Evolutionary conservation across 164 flowering plant genomes (phyloP).

Genomic region (Hamamelis virginiana): DNA sequence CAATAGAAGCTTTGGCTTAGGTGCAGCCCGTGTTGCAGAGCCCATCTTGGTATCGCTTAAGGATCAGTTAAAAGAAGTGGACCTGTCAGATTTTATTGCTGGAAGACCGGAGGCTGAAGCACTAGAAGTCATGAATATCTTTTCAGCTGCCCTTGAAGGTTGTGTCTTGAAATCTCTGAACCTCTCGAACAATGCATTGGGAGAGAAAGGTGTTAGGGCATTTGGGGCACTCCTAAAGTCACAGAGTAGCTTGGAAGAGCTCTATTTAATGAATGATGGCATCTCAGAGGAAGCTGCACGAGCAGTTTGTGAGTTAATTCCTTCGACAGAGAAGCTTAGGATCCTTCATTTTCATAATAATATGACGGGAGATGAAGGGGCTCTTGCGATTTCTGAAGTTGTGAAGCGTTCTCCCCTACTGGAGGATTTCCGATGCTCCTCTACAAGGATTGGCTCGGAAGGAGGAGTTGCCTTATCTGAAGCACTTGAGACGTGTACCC

Average conservation of each 20-base stretch:
- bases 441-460: slow-evolving; percentile 80
- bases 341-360: slow-evolving; percentile 88
- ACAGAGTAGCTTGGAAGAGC: slow-evolving; percentile 76
- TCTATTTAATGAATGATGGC: slow-evolving; percentile 88
- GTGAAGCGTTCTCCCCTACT: slow-evolving; percentile 60
- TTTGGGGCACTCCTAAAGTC: slow-evolving; percentile 76
- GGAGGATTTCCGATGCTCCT: slow-evolving; percentile 92
- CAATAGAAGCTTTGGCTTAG: slow-evolving; percentile 84
- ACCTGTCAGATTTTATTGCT: slow-evolving; percentile 86
- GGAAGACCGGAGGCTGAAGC: slow-evolving; percentile 89
- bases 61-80: slow-evolving; percentile 75
- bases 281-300: slow-evolving; percentile 93
- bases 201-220: slow-evolving; percentile 95
- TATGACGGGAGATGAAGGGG: slow-evolving; percentile 97
- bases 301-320: slow-evolving; percentile 78
- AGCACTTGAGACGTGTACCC: slow-evolving; percentile 53
- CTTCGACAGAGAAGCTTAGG: slow-evolving; percentile 75
- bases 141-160: slow-evolving; percentile 72
- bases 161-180: slow-evolving; percentile 58
- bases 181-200: slow-evolving; percentile 88
- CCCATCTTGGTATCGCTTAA: slow-evolving; percentile 69
- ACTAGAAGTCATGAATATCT: slow-evolving; percentile 78
- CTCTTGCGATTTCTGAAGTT: slow-evolving; percentile 70
- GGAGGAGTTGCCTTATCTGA: slow-evolving; percentile 75
- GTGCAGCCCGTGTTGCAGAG: slow-evolving; percentile 75